Evolutionary conservation across 2,329 filamentous ascomycete species (phyloP).

Genomic region (Tolypocladium tropicale): DNA sequence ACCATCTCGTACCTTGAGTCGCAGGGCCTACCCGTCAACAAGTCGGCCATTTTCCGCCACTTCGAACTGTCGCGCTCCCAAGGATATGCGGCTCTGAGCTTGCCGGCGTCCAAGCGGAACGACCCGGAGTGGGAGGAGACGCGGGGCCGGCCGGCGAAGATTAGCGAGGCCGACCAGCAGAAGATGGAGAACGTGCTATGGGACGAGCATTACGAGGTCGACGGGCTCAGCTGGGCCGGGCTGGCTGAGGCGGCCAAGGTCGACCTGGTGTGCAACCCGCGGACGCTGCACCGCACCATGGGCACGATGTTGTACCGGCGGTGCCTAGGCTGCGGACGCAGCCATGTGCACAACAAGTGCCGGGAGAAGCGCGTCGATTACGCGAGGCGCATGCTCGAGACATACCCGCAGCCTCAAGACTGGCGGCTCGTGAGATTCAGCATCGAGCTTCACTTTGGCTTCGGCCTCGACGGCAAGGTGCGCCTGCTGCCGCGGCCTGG

Average conservation of each 20-base stretch:
- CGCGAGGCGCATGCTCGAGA: slow-evolving; percentile 21
- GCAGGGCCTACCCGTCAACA: slow-evolving; percentile 26
- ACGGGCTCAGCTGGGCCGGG: slow-evolving; percentile 22
- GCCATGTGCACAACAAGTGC: slow-evolving; percentile 18
- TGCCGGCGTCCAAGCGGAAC: slow-evolving; percentile 20
- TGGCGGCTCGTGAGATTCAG: slow-evolving; percentile 25
- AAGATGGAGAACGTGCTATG: slow-evolving; percentile 28
- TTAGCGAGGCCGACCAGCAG: slow-evolving; percentile 21
- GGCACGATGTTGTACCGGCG: slow-evolving; percentile 24
- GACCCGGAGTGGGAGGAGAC: slow-evolving; percentile 29
- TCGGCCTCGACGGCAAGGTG: slow-evolving; percentile 25
- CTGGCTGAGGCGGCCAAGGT: slow-evolving; percentile 23
- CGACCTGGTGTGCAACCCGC: slow-evolving; percentile 19
- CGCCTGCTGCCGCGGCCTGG: slow-evolving; percentile 22
- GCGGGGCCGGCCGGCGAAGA: slow-evolving; percentile 23
- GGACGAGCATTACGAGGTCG: slow-evolving; percentile 21
- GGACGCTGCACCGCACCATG: slow-evolving; percentile 26
- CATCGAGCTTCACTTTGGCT: slow-evolving; percentile 26
- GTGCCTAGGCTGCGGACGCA: slow-evolving; percentile 20
- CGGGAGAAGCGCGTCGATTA: slow-evolving; percentile 23
- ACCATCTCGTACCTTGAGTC: slow-evolving; percentile 29
- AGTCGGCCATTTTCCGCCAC: slow-evolving; percentile 28
- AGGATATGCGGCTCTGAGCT: slow-evolving; percentile 25
- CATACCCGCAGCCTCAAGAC: slow-evolving; percentile 17
- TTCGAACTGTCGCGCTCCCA: slow-evolving; percentile 27